Percentiles rank a stretch among this genome's conserved stretches.
Evolutionary conservation across 2,329 filamentous ascomycete species (phyloP).

Genomic region (Emericellopsis atlantica): DNA sequence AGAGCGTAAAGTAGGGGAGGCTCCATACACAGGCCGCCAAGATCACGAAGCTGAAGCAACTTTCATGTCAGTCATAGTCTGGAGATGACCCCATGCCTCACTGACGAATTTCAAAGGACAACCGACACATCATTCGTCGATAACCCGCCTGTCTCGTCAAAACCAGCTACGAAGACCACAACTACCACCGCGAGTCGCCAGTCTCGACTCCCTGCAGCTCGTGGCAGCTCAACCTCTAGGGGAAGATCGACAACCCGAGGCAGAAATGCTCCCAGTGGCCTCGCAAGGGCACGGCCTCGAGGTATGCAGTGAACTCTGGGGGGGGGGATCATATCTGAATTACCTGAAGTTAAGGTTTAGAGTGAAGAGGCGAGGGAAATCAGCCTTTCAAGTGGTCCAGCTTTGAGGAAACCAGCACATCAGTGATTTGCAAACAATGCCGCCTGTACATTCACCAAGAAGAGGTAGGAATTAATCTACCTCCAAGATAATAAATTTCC

Average conservation of each 20-base stretch:
- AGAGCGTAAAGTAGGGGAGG: slow-evolving; percentile 44
- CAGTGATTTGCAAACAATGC: no score
- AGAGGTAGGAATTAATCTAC: no score
- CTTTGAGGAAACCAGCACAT: no score
- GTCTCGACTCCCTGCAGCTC: slow-evolving; percentile 33
- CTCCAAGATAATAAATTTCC: no score
- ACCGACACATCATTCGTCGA: slow-evolving; percentile 88
- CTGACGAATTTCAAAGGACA: slow-evolving; percentile 43
- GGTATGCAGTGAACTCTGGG: slow-evolving; percentile 24
- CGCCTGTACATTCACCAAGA: no score
- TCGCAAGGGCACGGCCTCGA: slow-evolving; percentile 31
- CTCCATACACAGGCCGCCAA: slow-evolving; percentile 16
- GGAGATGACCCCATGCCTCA: not conserved
- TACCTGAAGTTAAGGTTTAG: no score
- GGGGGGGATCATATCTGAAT: no score
- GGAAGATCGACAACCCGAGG: slow-evolving; percentile 13
- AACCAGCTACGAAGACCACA: slow-evolving; percentile 29
- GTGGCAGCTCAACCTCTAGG: slow-evolving; percentile 22
- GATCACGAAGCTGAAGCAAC: slow-evolving; percentile 59
- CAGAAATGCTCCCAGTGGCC: slow-evolving; percentile 29
- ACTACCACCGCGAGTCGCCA: slow-evolving; percentile 26
- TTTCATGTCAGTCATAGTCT: slow-evolving; percentile 53
- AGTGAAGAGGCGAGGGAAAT: no score
- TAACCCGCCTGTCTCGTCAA: slow-evolving; percentile 53
- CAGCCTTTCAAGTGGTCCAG: no score